A percentile compares a stretch with the other conserved stretches of the same genome.
phyloP scores from a whole-genome alignment of 1,284 basidiomycete species.

The Rhodotorula mucilaginosa region DNA sequence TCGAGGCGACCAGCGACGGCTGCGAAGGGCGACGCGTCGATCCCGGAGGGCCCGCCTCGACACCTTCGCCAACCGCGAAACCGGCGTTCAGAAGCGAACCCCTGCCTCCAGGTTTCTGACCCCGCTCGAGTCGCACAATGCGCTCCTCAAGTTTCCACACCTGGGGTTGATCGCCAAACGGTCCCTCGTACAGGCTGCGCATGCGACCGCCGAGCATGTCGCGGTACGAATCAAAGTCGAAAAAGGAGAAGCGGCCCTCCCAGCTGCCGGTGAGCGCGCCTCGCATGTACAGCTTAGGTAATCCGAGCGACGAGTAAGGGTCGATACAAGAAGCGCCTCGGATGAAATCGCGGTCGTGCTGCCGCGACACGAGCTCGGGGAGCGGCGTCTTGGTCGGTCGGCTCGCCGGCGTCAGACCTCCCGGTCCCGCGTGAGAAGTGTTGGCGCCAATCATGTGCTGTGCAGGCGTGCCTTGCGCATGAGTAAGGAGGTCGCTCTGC shows the following conservation, averaged over 20 bases:
- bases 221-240: conserved; percentile 58
- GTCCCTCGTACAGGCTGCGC: conserved; percentile 52
- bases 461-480: conserved; percentile 21
- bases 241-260: conserved; percentile 58
- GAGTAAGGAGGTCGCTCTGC: conserved; percentile 20
- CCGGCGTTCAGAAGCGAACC: conserved; percentile 39
- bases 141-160: conserved; percentile 57
- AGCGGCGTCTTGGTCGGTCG: conserved; percentile 42
- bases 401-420: conserved; percentile 10
- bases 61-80: conserved; percentile 18
- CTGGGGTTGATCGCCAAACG: conserved; percentile 57
- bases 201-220: conserved; percentile 54
- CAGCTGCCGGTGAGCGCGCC: conserved; percentile 55
- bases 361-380: conserved; percentile 43
- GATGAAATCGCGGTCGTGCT: conserved; percentile 51
- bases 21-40: neutral
- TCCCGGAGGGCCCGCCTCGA: neutral
- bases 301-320: conserved; percentile 50
- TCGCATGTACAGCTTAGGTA: conserved; percentile 50
- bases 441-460: conserved; percentile 10
- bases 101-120: conserved; percentile 24
- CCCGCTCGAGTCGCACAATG: conserved; percentile 45
- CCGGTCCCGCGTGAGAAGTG: neutral
- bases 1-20: neutral
- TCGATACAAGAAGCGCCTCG: conserved; percentile 51